Percentiles rank a stretch among this genome's conserved stretches.
Conservation (phyloP, 768 basidiomycete genomes). For the Pulveroboletus ravenelii region DNA sequence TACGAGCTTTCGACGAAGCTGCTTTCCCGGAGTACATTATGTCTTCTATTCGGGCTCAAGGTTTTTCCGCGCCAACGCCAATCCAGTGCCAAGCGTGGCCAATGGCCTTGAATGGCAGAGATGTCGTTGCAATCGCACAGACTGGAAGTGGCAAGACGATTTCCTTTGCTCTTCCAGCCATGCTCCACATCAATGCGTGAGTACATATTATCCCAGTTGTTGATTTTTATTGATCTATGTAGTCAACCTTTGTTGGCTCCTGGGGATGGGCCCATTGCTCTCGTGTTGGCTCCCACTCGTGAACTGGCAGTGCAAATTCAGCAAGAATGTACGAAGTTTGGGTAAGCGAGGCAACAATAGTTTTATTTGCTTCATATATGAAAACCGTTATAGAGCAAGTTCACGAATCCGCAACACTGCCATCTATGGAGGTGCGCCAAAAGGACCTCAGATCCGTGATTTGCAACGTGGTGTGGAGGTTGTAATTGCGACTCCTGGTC, state of each 20-base stretch:
- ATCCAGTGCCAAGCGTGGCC: constrained; percentile 99
- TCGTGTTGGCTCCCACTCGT: constrained; percentile 95
- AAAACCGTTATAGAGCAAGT: constrained; percentile 50
- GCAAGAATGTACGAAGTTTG: constrained; percentile 98
- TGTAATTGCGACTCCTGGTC: constrained; percentile 99
- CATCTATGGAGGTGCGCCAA: constrained; percentile 98
- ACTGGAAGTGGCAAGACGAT: constrained; percentile 99
- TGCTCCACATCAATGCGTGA: constrained; percentile 99
- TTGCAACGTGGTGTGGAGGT: constrained; percentile 96
- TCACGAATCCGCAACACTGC: constrained; percentile 98
- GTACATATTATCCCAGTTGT: constrained; percentile 25
- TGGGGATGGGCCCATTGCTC: constrained; percentile 95
- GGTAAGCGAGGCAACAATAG: constrained; percentile 42
- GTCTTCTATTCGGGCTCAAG: constrained; percentile 89
- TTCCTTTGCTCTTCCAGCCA: constrained; percentile 95
- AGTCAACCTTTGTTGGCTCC: constrained; percentile 90
- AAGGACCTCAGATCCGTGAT: constrained; percentile 97
- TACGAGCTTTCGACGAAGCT: constrained; percentile 88
- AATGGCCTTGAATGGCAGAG: constrained; percentile 92
- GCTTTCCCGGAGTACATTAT: constrained; percentile 97
- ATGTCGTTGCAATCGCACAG: constrained; percentile 95
- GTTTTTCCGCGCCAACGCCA: constrained; percentile 85
- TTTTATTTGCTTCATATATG: background rate
- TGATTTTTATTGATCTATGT: constrained; percentile 3
- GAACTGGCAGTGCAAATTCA: constrained; percentile 99